These are phyloP conservation scores for Colletotrichum tanaceti DNA, from an alignment of 2,329 filamentous ascomycete species.

Conservation along the genomic window DNA sequence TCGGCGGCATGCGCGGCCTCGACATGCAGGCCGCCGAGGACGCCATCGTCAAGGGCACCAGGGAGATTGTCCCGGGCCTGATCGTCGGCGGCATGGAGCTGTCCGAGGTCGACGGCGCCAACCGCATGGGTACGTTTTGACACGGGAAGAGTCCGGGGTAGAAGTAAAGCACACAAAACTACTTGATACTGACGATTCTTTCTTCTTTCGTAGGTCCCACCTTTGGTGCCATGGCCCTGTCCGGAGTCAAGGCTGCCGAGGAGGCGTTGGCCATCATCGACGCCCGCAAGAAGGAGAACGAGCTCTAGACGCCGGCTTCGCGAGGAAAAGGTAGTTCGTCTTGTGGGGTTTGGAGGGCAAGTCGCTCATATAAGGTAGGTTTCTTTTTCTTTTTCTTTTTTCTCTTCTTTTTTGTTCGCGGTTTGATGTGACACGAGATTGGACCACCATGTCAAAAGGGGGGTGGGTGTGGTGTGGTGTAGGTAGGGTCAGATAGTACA, in stretches of 20 bases:
- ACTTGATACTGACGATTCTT: constrained; percentile 16
- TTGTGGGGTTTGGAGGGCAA: not conserved
- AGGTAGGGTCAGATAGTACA: not conserved
- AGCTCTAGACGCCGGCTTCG: constrained; percentile 54
- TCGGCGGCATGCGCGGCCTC: constrained; percentile 91
- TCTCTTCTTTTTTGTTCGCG: too few relatives aligned
- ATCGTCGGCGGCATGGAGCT: constrained; percentile 97
- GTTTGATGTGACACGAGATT: not conserved
- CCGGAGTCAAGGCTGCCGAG: constrained; percentile 91
- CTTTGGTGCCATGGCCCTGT: constrained; percentile 89
- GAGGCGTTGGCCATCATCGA: constrained; percentile 84
- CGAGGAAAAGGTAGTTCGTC: too few relatives aligned
- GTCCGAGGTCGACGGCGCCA: constrained; percentile 88
- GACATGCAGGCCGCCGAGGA: constrained; percentile 95
- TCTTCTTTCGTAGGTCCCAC: constrained; percentile 11
- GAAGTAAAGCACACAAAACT: too few relatives aligned
- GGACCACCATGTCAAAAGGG: not conserved
- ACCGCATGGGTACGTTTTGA: constrained; percentile 78
- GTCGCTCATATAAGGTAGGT: constrained; percentile 10
- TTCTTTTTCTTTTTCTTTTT: too few relatives aligned
- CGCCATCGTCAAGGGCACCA: constrained; percentile 90
- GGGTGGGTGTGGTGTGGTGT: too few relatives aligned
- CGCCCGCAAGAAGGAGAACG: constrained; percentile 80
- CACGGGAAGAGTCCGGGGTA: too few relatives aligned
- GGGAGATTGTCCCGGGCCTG: constrained; percentile 87